Base-by-base conservation (phyloP, 805 yeast genomes). In the Starmerella potacharoeniae region DNA sequence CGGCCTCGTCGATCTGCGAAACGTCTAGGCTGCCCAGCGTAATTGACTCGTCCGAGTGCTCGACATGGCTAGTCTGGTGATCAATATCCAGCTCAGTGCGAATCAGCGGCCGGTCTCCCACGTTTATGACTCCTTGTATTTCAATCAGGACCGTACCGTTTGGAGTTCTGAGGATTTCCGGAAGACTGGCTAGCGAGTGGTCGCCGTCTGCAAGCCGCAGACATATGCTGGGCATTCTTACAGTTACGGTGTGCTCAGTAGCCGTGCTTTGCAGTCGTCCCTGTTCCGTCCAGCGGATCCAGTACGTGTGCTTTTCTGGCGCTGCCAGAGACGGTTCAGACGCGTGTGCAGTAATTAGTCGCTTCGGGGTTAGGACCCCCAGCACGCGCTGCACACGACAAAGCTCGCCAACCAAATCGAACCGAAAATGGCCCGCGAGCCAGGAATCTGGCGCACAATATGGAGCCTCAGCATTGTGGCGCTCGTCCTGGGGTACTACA, bases 401-500 rank as follows among this genome's bases (percentile, higher is more conserved):
- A 22, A 22, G 22, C 22, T 22, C 22, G 22, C 41, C 13, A 37
- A 9, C 41, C 41, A 14, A 37, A 22, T 22, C 22, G 3, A 22
- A 22, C 22, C 22, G 22, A 30, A 5, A 5, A 48, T 44, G 48
- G 36, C 48, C 14, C 48, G 48, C 28, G 59, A 56, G 43, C 56
- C 56, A 14, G 55, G 56, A 5, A 22, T 43, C 6, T 56, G 56
- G 56, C 45, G 59, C 30, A 56, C 56, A 6, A 13, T 53, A 3
- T 56, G 59, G 59, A 56, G 59, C 50, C 49, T 53, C 14, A 37
- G 51, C 33, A 8, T 56, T 5, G 37, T 49, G 2, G 49, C 43
- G 7, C 33, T 56, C 14, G 53, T 49, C 9, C 17, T 56, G 7
- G 57, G 61, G 29, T 56, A 53, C 55, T 53, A 60, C 70, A 72